These are phyloP conservation scores for Aristolochia fimbriata DNA, from an alignment of 164 flowering plant species.

Conservation along the genomic window DNA sequence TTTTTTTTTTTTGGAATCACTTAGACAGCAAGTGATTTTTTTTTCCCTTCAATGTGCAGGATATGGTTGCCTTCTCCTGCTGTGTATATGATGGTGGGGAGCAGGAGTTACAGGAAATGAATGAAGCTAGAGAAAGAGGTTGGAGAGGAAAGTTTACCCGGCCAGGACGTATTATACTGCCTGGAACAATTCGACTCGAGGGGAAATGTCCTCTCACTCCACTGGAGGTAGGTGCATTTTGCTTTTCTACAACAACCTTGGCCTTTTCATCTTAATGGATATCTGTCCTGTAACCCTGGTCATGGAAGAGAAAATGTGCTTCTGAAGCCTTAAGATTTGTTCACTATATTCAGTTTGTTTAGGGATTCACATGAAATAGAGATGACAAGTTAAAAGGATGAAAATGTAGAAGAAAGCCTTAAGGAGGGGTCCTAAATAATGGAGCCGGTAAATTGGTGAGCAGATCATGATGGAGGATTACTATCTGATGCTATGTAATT, in stretches of 20 bases:
- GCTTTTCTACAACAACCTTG: background rate
- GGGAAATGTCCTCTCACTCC: slow-evolving; percentile 98
- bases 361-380: no score
- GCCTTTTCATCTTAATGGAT: background rate
- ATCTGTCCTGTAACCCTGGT: no score
- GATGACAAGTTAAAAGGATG: no score
- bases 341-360: no score
- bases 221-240: slow-evolving; percentile 54
- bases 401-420: no score
- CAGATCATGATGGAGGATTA: no score
- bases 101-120: slow-evolving; percentile 69
- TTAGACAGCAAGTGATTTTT: background rate
- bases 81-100: slow-evolving; percentile 91
- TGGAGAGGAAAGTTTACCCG: slow-evolving; percentile 94
- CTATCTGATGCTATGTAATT: no score
- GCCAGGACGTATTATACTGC: slow-evolving; percentile 78
- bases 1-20: background rate
- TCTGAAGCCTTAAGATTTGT: no score
- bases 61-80: slow-evolving; percentile 99
- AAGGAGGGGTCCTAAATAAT: no score
- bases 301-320: no score
- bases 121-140: slow-evolving; percentile 85
- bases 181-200: slow-evolving; percentile 76
- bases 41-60: slow-evolving; percentile 31
- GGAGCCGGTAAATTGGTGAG: no score